Percentiles rank a stretch among this genome's conserved stretches.
These are phyloP conservation scores for Exsudoporus frostii DNA, from an alignment of 768 basidiomycete species.

Conservation along the genomic window DNA sequence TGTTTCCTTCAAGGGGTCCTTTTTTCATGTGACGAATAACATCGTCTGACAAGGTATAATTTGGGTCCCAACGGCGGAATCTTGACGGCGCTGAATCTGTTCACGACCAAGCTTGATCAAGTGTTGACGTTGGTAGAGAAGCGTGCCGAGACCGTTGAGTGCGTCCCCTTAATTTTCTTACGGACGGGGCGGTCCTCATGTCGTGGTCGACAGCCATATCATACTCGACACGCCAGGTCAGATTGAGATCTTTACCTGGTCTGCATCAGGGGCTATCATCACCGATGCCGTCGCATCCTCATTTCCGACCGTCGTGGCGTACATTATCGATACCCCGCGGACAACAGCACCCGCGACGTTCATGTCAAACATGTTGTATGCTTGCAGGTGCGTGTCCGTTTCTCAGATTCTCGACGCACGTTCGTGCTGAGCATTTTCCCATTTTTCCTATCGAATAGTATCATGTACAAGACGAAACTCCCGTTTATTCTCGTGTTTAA, in stretches of 20 bases:
- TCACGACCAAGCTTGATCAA: slow-evolving; percentile 99
- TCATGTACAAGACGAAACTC: slow-evolving; percentile 95
- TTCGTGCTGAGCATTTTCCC: neutral
- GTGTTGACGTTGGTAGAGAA: slow-evolving; percentile 91
- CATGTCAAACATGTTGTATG: slow-evolving; percentile 99
- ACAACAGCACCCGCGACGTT: slow-evolving; percentile 95
- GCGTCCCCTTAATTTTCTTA: slow-evolving; percentile 29
- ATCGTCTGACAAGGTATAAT: slow-evolving; percentile 69
- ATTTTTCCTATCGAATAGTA: slow-evolving; percentile 46
- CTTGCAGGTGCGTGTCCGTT: slow-evolving; percentile 69
- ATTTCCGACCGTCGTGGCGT: slow-evolving; percentile 92
- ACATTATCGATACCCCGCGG: slow-evolving; percentile 95
- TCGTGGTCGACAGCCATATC: slow-evolving; percentile 61
- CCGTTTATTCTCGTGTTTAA: slow-evolving; percentile 99
- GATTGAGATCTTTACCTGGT: slow-evolving; percentile 99
- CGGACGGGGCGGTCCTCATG: neutral
- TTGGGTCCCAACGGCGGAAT: slow-evolving; percentile 98
- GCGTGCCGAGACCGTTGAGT: slow-evolving; percentile 85
- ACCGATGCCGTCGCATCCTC: slow-evolving; percentile 95
- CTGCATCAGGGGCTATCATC: slow-evolving; percentile 97
- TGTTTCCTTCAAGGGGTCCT: slow-evolving; percentile 16
- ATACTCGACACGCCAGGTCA: slow-evolving; percentile 97
- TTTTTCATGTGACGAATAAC: slow-evolving; percentile 15
- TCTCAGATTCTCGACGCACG: neutral
- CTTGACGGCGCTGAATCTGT: slow-evolving; percentile 92